Percentiles rank a stretch among this genome's conserved stretches.
Evolutionary conservation across 176 grass and related monocot species (phyloP).

Genomic region (Echinochloa phyllopogon): DNA sequence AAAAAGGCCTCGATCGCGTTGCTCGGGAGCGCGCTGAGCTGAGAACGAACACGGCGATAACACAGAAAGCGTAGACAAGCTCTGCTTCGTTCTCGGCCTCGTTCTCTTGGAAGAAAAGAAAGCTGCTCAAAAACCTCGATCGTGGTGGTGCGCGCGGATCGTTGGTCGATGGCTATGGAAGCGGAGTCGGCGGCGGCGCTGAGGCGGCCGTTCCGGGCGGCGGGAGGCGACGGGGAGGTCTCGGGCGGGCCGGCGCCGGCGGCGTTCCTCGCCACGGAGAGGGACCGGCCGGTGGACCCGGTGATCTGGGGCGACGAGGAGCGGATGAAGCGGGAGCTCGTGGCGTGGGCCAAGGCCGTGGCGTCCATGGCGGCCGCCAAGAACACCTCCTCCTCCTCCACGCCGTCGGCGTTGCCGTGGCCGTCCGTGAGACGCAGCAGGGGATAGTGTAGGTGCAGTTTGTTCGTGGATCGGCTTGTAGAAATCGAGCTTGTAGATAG

Average conservation of each 20-base stretch:
- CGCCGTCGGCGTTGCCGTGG: not conserved
- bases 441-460: not conserved
- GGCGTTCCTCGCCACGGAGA: slow-evolving; percentile 18
- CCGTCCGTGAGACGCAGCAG: not conserved
- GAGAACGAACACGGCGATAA: not conserved
- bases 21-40: not conserved
- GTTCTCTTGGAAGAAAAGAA: not conserved
- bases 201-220: not conserved
- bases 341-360: slow-evolving; percentile 82
- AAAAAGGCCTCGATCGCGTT: not conserved
- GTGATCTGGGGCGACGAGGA: slow-evolving; percentile 65
- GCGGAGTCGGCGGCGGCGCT: not conserved
- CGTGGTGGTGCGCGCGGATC: not conserved
- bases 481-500: not conserved
- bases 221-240: not conserved
- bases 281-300: slow-evolving; percentile 41
- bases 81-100: not conserved
- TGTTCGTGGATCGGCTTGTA: not conserved
- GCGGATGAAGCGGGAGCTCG: slow-evolving; percentile 76
- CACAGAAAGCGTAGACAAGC: not conserved
- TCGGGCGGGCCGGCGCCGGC: not conserved
- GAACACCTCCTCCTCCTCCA: not conserved
- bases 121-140: too few relatives aligned
- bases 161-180: not conserved
- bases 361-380: slow-evolving; percentile 48